A percentile compares a stretch with the other conserved stretches of the same genome.
Conservation (phyloP, 1,284 basidiomycete species). For the Rhodotorula sp. region DNA sequence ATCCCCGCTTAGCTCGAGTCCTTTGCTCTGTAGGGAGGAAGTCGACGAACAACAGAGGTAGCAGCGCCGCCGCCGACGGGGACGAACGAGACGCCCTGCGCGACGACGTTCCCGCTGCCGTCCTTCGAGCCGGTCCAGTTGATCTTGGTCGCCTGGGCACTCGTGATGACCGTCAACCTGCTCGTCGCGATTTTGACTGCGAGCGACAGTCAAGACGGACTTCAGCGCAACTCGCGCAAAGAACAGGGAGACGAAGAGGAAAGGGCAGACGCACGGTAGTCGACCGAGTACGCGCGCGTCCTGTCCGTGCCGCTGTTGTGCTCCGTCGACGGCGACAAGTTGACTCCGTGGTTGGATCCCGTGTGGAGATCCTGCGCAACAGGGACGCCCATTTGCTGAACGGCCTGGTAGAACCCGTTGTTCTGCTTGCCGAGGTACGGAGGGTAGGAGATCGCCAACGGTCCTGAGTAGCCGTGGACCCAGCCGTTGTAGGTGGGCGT, state of each 20-base stretch:
- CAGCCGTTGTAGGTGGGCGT: conserved; percentile 46
- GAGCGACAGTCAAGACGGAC: too few species aligned
- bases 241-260: conserved; percentile 57
- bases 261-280: conserved; percentile 37
- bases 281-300: conserved; percentile 42
- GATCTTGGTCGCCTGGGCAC: conserved; percentile 62
- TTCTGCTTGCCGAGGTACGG: conserved; percentile 37
- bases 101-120: conserved; percentile 57
- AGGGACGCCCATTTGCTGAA: conserved; percentile 36
- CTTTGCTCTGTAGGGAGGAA: conserved; percentile 19
- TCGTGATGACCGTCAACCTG: conserved; percentile 59
- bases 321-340: conserved; percentile 20
- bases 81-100: conserved; percentile 41
- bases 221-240: conserved; percentile 62
- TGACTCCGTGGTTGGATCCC: conserved; percentile 35
- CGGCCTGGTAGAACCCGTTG: conserved; percentile 29
- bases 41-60: background rate
- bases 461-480: conserved; percentile 34
- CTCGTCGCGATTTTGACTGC: conserved; percentile 55
- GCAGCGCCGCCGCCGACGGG: background rate
- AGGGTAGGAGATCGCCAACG: conserved; percentile 45
- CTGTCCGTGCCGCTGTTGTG: background rate
- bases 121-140: conserved; percentile 52
- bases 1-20: too few species aligned
- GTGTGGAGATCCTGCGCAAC: conserved; percentile 40